These are phyloP conservation scores for Mollisia scopiformis DNA, from an alignment of 2,329 filamentous ascomycete species.

Conservation along the genomic window DNA sequence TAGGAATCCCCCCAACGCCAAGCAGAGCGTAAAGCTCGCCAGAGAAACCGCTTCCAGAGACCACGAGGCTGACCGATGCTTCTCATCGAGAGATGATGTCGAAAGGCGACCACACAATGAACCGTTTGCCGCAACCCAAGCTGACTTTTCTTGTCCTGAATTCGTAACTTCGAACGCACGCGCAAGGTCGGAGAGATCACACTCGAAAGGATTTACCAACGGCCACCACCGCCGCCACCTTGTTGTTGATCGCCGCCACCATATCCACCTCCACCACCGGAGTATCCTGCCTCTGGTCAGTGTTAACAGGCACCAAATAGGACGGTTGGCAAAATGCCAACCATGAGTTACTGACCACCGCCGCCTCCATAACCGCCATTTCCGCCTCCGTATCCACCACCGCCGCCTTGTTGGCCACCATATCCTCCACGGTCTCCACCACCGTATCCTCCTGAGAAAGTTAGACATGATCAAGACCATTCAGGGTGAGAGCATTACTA, in stretches of 20 bases:
- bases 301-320: conserved; percentile 4
- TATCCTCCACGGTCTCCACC: conserved; percentile 39
- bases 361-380: conserved; percentile 40
- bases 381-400: no score
- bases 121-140: conserved; percentile 37
- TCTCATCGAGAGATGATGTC: conserved; percentile 28
- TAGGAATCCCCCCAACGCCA: conserved; percentile 36
- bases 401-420: conserved; percentile 46
- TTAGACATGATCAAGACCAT: neutral
- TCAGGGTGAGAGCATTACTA: neutral
- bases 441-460: neutral
- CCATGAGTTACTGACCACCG: conserved; percentile 27
- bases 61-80: conserved; percentile 33
- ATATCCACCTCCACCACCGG: conserved; percentile 31
- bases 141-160: conserved; percentile 37
- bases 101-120: conserved; percentile 36
- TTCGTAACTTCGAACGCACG: conserved; percentile 31
- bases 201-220: conserved; percentile 27
- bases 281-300: conserved; percentile 31
- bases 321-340: conserved; percentile 3
- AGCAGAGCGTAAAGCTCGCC: conserved; percentile 36
- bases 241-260: conserved; percentile 34
- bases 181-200: conserved; percentile 33
- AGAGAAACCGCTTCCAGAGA: conserved; percentile 37
- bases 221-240: conserved; percentile 33